Evolutionary conservation across 2,329 filamentous ascomycete species (phyloP).

Genomic region (Chrysoporthe puriensis): DNA sequence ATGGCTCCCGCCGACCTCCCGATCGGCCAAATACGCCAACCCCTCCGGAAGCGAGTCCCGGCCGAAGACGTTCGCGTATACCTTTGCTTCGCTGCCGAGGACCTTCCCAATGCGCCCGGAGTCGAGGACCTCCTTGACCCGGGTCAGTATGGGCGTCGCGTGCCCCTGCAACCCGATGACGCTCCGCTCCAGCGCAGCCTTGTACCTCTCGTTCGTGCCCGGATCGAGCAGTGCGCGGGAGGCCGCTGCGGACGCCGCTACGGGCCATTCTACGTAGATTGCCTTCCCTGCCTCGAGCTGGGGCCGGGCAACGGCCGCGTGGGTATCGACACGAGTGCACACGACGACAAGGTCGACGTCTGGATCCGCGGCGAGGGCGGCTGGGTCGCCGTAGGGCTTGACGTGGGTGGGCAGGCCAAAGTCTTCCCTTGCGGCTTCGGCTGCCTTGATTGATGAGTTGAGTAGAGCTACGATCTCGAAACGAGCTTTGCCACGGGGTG

Average conservation of each 20-base stretch:
- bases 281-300: constrained; percentile 50
- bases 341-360: constrained; percentile 53
- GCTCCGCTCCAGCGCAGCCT: constrained; percentile 44
- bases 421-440: constrained; percentile 44
- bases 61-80: constrained; percentile 16
- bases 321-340: constrained; percentile 46
- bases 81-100: constrained; percentile 37
- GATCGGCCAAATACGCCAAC: constrained; percentile 11
- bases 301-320: constrained; percentile 46
- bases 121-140: constrained; percentile 46
- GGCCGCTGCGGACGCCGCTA: constrained; percentile 44
- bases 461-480: constrained; percentile 55
- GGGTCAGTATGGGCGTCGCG: constrained; percentile 43
- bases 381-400: constrained; percentile 48
- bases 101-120: constrained; percentile 49
- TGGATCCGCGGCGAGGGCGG: constrained; percentile 48
- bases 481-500: constrained; percentile 37
- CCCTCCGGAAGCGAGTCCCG: constrained; percentile 32
- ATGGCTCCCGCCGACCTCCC: constrained; percentile 10
- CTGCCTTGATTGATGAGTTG: constrained; percentile 49
- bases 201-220: neutral
- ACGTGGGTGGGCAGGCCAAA: constrained; percentile 43
- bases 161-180: constrained; percentile 53
- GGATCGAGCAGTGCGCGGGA: constrained; percentile 43
- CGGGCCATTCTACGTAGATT: constrained; percentile 55